A percentile compares a stretch with the other conserved stretches of the same genome.
Evolutionary conservation across 495 filamentous ascomycete genomes (phyloP).

Genomic region (Cryomyces antarcticus): DNA sequence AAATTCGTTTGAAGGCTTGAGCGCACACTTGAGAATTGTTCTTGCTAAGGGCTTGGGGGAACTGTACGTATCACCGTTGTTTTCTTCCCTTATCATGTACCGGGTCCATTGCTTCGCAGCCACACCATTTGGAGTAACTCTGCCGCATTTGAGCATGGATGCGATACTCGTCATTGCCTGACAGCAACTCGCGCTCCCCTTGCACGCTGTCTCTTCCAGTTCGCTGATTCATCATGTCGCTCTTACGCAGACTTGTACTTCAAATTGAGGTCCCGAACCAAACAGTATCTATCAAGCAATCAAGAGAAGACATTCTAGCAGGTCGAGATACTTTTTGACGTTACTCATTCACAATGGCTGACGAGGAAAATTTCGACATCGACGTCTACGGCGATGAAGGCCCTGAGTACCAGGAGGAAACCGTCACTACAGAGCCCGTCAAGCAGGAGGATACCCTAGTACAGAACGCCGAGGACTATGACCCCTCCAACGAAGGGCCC

Average conservation of each 20-base stretch:
- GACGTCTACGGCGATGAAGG: slow-evolving; percentile 85
- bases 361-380: slow-evolving; percentile 93
- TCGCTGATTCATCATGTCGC: neutral
- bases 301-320: neutral
- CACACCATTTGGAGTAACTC: too few species aligned
- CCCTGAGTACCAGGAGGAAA: slow-evolving; percentile 11
- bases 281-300: neutral
- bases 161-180: too few species aligned
- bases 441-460: slow-evolving; percentile 11
- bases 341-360: slow-evolving; percentile 38
- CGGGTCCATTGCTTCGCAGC: too few species aligned
- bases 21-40: too few species aligned
- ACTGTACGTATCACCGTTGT: slow-evolving; percentile 1
- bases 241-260: slow-evolving; percentile 1
- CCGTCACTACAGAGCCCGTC: neutral
- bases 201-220: neutral
- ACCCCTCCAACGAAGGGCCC: slow-evolving; percentile 16
- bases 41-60: neutral
- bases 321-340: neutral
- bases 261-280: neutral
- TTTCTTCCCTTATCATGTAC: neutral
- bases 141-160: too few species aligned
- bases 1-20: too few species aligned
- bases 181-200: too few species aligned
- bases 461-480: neutral